A percentile compares a stretch with the other conserved stretches of the same genome.
phyloP scores from a whole-genome alignment of 2,329 filamentous ascomycete species.

The Phoma sp. region DNA sequence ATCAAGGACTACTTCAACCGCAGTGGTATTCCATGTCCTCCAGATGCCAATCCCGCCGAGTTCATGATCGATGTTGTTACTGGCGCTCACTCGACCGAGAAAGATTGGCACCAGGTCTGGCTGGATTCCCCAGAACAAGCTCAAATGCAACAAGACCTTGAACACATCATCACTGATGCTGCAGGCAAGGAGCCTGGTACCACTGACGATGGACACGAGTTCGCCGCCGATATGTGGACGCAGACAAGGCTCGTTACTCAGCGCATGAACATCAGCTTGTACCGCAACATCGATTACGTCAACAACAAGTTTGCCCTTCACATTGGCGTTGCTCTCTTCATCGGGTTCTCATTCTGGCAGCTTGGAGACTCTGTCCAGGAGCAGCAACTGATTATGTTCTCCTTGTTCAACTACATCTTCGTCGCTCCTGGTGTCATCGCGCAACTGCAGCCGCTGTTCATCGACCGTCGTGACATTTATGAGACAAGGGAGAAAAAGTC shows the following conservation, averaged over 20 bases:
- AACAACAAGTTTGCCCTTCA: slow-evolving; percentile 39
- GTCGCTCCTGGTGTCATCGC: slow-evolving; percentile 51
- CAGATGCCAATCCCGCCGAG: slow-evolving; percentile 63
- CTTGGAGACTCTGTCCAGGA: slow-evolving; percentile 43
- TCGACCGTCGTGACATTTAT: slow-evolving; percentile 57
- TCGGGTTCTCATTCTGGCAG: slow-evolving; percentile 39
- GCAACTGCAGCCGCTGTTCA: slow-evolving; percentile 55
- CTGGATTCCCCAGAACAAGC: slow-evolving; percentile 43
- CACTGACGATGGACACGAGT: slow-evolving; percentile 50
- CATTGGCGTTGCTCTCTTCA: slow-evolving; percentile 33
- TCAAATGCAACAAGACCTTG: slow-evolving; percentile 47
- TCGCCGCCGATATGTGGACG: slow-evolving; percentile 32
- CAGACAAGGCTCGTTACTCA: slow-evolving; percentile 35
- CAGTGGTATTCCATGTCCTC: slow-evolving; percentile 63
- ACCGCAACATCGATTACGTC: slow-evolving; percentile 35
- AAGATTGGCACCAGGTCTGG: slow-evolving; percentile 52
- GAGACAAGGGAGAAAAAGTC: slow-evolving; percentile 67
- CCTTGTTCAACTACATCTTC: slow-evolving; percentile 60
- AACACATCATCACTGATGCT: slow-evolving; percentile 48
- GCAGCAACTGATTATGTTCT: slow-evolving; percentile 54
- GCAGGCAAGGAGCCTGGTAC: slow-evolving; percentile 48
- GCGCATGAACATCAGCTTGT: slow-evolving; percentile 32
- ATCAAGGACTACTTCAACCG: slow-evolving; percentile 64
- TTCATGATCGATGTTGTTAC: slow-evolving; percentile 81
- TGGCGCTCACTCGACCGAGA: slow-evolving; percentile 8